Base-by-base conservation (phyloP, 805 yeast genomes). In the Candida dajiaensis region DNA sequence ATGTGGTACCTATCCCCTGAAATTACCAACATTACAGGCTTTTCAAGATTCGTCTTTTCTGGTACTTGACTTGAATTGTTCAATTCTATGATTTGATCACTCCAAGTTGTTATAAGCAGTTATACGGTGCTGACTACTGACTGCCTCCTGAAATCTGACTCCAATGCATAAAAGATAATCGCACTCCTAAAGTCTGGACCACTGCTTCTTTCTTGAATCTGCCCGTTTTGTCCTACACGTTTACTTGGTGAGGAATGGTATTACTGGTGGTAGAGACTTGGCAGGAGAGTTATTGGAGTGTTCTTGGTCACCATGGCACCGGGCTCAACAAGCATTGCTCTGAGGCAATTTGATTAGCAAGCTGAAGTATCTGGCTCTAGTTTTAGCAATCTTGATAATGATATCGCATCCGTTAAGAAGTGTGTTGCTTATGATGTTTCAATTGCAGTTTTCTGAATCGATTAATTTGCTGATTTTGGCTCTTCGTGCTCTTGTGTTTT, bases 141-240 rank as follows among this genome's bases (percentile, higher is more conserved):
- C 48, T 61, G 12, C 76, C 76, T 44, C 60, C 63, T 22, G 66
- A 67, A 41, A 64, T 71, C 26, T 60, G 67, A 43, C 50, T 58
- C 29, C 61, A 63, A 55, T 73, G 77, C 77, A 45, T 74, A 43
- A 47, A 54, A 13, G 62, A 63, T 40, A 54, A 61, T 44, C 70
- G 69, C 45, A 48, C 64, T 8, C 53, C 70, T 22, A 58, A 58
- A 38, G 61, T 65, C 25, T 58, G 76, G 47, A 71, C 72, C 19
- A 74, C 70, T 61, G 68, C n/a, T 70, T 71, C 58, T 70, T 71
- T 51, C 56, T 63, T 16, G 72, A 70, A 2, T 39, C 67, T 1
- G 53, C 66, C 6, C 70, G n/a, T 69, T 49, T 45, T 65, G 19
- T 54, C 58, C 7, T 67, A 70, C 18, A 73, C 70, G 48, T 39